Percentiles rank a stretch among this genome's conserved stretches.
Conservation (phyloP, 108 stramenopile genomes). For the Aureococcus anophagefferens region DNA sequence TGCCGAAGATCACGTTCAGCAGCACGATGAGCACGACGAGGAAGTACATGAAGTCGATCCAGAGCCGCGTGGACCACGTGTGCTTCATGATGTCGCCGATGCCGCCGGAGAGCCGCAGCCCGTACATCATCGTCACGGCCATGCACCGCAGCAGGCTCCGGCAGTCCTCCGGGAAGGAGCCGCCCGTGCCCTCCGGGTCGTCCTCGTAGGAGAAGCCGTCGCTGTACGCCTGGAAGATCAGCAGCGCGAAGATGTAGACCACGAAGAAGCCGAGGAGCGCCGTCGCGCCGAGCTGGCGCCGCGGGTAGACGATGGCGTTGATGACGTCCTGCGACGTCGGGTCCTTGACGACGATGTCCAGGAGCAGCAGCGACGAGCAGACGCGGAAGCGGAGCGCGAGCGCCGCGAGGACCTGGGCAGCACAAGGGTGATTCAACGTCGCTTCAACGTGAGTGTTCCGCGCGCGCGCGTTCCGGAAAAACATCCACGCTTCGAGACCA, state of each 20-base stretch:
- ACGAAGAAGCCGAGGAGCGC: slow-evolving; percentile 17
- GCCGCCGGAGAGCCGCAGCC: slow-evolving; percentile 23
- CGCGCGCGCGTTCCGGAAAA: too few species aligned
- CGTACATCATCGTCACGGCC: slow-evolving; percentile 19
- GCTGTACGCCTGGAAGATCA: slow-evolving; percentile 14
- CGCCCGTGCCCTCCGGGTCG: slow-evolving; percentile 9
- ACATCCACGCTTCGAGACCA: too few species aligned
- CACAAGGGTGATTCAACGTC: too few species aligned
- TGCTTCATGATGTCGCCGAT: slow-evolving; percentile 27
- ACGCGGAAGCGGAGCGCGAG: slow-evolving; percentile 7
- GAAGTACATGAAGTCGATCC: slow-evolving; percentile 17
- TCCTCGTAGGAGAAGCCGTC: slow-evolving; percentile 13
- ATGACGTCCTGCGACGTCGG: slow-evolving; percentile 24
- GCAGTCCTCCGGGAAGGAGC: slow-evolving; percentile 11
- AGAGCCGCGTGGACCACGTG: neutral
- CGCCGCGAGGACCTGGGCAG: too few species aligned
- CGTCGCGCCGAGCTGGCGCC: slow-evolving; percentile 29
- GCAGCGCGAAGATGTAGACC: slow-evolving; percentile 24
- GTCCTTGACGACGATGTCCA: slow-evolving; percentile 31
- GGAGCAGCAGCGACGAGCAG: slow-evolving; percentile 8
- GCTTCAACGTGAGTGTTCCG: too few species aligned
- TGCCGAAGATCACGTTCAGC: slow-evolving; percentile 36
- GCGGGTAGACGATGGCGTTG: slow-evolving; percentile 28
- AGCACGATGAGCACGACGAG: slow-evolving; percentile 27
- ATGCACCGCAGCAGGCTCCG: slow-evolving; percentile 20